Percentiles rank a stretch among this genome's conserved stretches.
Evolutionary conservation across 164 flowering plant genomes (phyloP).

Genomic region (Umbilicus rupestris): DNA sequence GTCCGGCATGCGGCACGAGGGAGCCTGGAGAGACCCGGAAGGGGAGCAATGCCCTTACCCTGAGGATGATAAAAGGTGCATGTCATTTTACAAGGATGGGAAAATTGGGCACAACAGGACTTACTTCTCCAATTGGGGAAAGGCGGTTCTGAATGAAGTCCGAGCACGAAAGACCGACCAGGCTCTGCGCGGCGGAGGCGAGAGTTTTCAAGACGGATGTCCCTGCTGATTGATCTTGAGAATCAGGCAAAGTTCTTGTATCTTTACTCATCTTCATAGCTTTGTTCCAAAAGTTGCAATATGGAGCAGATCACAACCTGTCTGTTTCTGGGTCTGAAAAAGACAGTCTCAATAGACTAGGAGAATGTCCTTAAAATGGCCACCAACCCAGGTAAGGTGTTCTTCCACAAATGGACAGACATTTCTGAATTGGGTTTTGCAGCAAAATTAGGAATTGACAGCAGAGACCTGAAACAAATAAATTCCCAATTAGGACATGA

Average conservation of each 20-base stretch:
- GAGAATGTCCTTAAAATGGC: background rate
- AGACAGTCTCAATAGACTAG: background rate
- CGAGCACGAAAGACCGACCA: constrained; percentile 30
- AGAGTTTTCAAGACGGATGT: background rate
- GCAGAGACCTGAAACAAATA: background rate
- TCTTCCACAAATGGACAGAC: background rate
- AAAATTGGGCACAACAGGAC: constrained; percentile 51
- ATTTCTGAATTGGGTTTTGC: background rate
- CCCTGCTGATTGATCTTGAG: background rate
- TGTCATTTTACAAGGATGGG: constrained; percentile 40
- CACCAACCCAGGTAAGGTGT: background rate
- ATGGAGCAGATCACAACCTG: too few relatives aligned
- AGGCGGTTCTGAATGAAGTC: constrained; percentile 34
- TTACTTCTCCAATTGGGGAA: constrained; percentile 45
- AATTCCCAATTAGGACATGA: background rate
- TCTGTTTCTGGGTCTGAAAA: too few relatives aligned
- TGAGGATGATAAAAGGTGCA: constrained; percentile 42
- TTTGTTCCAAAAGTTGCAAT: background rate
- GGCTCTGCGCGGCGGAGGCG: constrained; percentile 6
- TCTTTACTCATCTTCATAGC: background rate
- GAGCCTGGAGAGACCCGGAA: constrained; percentile 61
- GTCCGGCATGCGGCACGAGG: constrained; percentile 64
- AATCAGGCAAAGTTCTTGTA: background rate
- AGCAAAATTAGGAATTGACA: background rate
- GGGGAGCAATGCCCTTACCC: constrained; percentile 42